Conservation (phyloP, 768 basidiomycete genomes). For the Hypholoma sublateritium region DNA sequence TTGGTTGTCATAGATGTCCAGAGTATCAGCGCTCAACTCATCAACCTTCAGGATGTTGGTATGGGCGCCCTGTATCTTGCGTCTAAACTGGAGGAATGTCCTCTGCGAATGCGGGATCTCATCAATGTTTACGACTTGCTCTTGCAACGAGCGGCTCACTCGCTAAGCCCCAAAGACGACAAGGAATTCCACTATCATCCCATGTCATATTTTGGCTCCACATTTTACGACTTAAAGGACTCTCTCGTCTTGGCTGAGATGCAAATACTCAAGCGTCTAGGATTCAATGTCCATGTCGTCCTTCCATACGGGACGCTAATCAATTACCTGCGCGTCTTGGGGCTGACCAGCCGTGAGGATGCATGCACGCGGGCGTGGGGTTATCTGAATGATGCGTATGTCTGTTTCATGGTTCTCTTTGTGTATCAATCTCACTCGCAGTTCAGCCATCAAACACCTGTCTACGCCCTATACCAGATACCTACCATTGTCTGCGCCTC, state of each 20-base stretch:
- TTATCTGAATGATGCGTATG: constrained; percentile 93
- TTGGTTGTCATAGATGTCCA: neutral
- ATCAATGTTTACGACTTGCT: constrained; percentile 93
- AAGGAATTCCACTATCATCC: constrained; percentile 67
- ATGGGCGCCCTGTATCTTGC: constrained; percentile 89
- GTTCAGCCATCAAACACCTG: constrained; percentile 84
- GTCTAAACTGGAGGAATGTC: constrained; percentile 91
- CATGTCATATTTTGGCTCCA: constrained; percentile 87
- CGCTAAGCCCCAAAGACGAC: constrained; percentile 32
- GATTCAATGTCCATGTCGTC: constrained; percentile 92
- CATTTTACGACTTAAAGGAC: constrained; percentile 95
- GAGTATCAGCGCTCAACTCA: constrained; percentile 6
- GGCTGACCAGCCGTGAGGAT: constrained; percentile 69
- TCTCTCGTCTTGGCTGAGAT: constrained; percentile 93
- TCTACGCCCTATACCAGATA: constrained; percentile 87
- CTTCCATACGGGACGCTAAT: constrained; percentile 93
- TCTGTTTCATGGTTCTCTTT: constrained; percentile 15
- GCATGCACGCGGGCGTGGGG: constrained; percentile 88
- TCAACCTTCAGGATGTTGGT: constrained; percentile 66
- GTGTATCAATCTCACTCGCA: neutral
- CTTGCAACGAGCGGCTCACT: constrained; percentile 68
- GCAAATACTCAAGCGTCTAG: constrained; percentile 94
- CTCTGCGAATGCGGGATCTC: constrained; percentile 88
- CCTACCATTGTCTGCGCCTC: constrained; percentile 89
- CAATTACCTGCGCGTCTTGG: constrained; percentile 90